Conservation (phyloP, 139 green algal genomes). For the Trebouxia sp. region DNA sequence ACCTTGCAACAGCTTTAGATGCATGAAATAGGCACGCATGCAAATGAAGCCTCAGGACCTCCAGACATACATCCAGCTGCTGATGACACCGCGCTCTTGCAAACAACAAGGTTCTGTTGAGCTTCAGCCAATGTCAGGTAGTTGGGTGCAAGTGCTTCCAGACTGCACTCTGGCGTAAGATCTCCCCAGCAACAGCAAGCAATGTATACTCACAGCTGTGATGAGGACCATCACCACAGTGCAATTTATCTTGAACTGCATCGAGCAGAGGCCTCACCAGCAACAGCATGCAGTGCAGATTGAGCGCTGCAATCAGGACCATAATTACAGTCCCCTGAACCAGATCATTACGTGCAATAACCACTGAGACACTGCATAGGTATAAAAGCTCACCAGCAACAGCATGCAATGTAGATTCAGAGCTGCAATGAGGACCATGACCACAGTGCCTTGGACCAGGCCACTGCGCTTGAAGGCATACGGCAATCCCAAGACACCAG, state of each 20-base stretch:
- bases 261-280: slow-evolving; percentile 32
- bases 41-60: too few species aligned
- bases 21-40: too few species aligned
- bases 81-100: too few species aligned
- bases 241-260: too few species aligned
- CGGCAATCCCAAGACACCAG: slow-evolving; percentile 59
- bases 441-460: slow-evolving; percentile 32
- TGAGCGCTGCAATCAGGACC: slow-evolving; percentile 28
- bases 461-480: slow-evolving; percentile 53
- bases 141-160: too few species aligned
- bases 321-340: slow-evolving; percentile 43
- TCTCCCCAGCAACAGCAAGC: slow-evolving; percentile 58
- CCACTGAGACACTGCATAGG: neutral
- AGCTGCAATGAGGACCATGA: slow-evolving; percentile 35
- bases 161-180: too few species aligned
- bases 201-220: slow-evolving; percentile 37
- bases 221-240: slow-evolving; percentile 34
- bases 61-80: too few species aligned
- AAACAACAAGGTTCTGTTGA: too few species aligned
- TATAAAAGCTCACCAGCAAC: slow-evolving; percentile 43
- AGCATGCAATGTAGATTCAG: slow-evolving; percentile 57
- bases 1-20: too few species aligned
- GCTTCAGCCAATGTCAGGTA: too few species aligned
- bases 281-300: slow-evolving; percentile 54
- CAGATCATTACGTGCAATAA: slow-evolving; percentile 34